Evolutionary conservation across 2,329 filamentous ascomycete genomes (phyloP), one percentile per base, ranked within the genome.

Genomic region (Xylogone sp.): DNA sequence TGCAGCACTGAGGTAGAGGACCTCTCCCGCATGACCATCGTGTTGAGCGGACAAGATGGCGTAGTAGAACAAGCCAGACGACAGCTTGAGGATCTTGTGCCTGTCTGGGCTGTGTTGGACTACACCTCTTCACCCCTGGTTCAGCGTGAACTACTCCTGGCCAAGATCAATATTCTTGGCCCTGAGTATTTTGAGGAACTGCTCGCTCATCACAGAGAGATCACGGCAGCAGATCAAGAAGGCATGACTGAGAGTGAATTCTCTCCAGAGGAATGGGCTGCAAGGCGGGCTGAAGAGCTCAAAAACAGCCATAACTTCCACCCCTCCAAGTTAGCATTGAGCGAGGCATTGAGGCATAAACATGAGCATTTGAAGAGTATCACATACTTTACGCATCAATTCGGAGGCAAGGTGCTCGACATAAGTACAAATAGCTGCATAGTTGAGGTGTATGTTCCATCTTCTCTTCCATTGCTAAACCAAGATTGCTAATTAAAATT

Each of bases 371-470:
- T 99, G 62, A 90, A 93, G 75, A 91, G 88, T 52, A 96, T 99
- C 65, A 99, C 94, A 51, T 94, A 96, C 72, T 84, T 99, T 68
- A 87, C 93, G 18, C 94, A 99, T 75, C 94, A 99, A 67, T 99
- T 99, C 65, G 92, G 92, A 52, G 94, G 94, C 58, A 99, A 99
- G 76, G 89, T 99, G 21, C 73, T 99, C 63, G 94, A 99, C 71
- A 97, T 99, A 64, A 96, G 91, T 77, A 97, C 90, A 49, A 97
- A 90, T 73, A 97, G 95, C 75, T 97, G 94, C 74, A 97, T 97
- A 70, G 92, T 99, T 54, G 94, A 99, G 73, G 72, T 99, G 89
- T 93, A 81, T 81, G 88, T 81, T 49, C 31, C 3, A 16, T 31
- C 27, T 16, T 50, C 42, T 21, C 34, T 2, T 18, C 43, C 31